phyloP scores from a whole-genome alignment of 352 stramenopile species.

The Globisporangium abappressorium region DNA sequence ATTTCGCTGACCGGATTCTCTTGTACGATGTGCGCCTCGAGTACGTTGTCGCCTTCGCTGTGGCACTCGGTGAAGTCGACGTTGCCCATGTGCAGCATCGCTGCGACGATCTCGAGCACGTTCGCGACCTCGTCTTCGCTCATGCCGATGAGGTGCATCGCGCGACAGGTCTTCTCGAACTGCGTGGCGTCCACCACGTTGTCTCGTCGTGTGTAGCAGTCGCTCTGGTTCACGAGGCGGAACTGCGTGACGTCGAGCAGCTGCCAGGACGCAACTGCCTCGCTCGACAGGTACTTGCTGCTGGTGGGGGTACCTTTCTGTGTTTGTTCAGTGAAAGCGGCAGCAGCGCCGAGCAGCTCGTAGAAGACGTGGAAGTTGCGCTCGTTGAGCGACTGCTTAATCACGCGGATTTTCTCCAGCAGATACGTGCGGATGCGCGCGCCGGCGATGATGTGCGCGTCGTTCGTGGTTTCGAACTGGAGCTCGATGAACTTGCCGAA shows the following conservation, averaged over 20 bases:
- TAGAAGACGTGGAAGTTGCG: slow-evolving; percentile 91
- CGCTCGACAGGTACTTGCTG: slow-evolving; percentile 1
- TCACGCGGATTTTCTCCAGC: slow-evolving; percentile 93
- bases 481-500: slow-evolving; percentile 93
- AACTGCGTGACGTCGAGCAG: slow-evolving; percentile 40
- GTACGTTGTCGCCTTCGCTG: slow-evolving; percentile 21
- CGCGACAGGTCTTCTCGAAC: slow-evolving; percentile 53
- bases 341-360: slow-evolving; percentile 55
- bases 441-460: slow-evolving; percentile 46
- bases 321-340: slow-evolving; percentile 1
- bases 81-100: slow-evolving; percentile 88
- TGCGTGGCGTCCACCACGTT: slow-evolving; percentile 62
- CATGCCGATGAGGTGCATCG: slow-evolving; percentile 83
- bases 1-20: slow-evolving; percentile 2
- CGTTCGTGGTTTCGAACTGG: slow-evolving; percentile 41
- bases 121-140: slow-evolving; percentile 47
- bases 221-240: slow-evolving; percentile 68
- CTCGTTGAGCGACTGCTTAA: slow-evolving; percentile 70
- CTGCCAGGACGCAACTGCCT: slow-evolving; percentile 28
- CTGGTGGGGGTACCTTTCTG: slow-evolving; percentile 1
- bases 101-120: slow-evolving; percentile 75
- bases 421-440: slow-evolving; percentile 90
- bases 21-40: slow-evolving; percentile 20
- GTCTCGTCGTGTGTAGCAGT: slow-evolving; percentile 63
- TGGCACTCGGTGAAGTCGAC: slow-evolving; percentile 51